Evolutionary conservation across 2,329 filamentous ascomycete genomes (phyloP).

Genomic region (Diaporthe ilicicola): DNA sequence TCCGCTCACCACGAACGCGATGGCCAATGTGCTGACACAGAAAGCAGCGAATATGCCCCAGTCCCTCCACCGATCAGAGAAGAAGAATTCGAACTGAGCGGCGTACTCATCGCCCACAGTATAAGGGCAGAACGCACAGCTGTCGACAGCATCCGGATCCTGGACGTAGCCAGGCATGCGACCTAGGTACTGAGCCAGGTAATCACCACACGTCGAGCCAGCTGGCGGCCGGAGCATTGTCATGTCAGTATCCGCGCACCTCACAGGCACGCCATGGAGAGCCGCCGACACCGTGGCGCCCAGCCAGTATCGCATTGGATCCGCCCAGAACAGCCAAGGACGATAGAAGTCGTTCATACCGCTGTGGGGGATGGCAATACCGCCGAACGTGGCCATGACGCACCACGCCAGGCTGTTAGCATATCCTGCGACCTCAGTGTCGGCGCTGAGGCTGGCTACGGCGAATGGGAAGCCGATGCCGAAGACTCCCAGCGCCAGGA

Average conservation of each 20-base stretch:
- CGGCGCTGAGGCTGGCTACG: background rate
- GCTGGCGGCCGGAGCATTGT: background rate
- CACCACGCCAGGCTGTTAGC: background rate
- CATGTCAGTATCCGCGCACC: background rate
- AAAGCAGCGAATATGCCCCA: background rate
- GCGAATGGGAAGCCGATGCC: constrained; percentile 1
- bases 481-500: background rate
- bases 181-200: background rate
- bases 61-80: background rate
- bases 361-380: background rate
- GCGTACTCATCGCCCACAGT: background rate
- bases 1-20: background rate
- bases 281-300: constrained; percentile 60
- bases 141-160: background rate
- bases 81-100: background rate
- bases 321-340: background rate
- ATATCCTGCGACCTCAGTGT: background rate
- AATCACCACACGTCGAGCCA: background rate
- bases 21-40: background rate
- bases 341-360: constrained; percentile 3
- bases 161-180: background rate
- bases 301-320: constrained; percentile 61
- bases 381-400: background rate
- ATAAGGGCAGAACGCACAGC: background rate
- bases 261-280: background rate